Base-by-base conservation (phyloP, 2,329 filamentous ascomycete genomes). In the Westerdykella ornata region DNA sequence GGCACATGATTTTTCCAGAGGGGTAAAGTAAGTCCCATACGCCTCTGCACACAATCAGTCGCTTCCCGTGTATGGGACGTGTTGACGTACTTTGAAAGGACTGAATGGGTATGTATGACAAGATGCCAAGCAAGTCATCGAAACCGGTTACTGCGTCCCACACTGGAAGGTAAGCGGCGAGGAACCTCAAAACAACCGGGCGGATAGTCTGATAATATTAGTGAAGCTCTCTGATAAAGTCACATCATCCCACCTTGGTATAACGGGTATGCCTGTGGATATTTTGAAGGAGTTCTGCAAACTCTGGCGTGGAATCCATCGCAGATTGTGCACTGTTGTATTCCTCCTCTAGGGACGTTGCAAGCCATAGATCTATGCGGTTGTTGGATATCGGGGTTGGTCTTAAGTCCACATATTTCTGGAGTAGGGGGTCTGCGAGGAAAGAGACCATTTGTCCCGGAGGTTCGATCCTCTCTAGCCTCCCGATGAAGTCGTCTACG, bases 391-490 rank as follows among this genome's bases (percentile, higher is more conserved):
- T 54, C 8, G 54, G 51, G 2, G 62, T 60, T 11, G 63, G 56
- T 6, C 46, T 62, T n/a, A 85, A 68, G 26, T 87, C 68, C 17
- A 90, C 71, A 40, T 72, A 77, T 57, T 90, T 92, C 60, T 90
- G 86, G 1, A 90, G 74, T 20, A 94, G 70, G 3, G 83, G 83
- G 56, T 94, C 85, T 2, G 77, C 78, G 12, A 94, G 69, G 3
- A 85, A 80, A 4, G 88, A 85, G 31, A 88, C 80, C 2, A 94
- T 72, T 63, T 94, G 88, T 48, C 85, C 88, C 0, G 88, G 88
- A 31, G 88, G 69, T 62, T 92, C 85, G 18, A 94, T 81, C 50
- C 76, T 84, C 52, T 94, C 86, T 7, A 94, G 65, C 42, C 78
- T 84, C 34, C 77, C 75, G 5, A 88, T 81, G 45, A 94, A 82